phyloP scores from a whole-genome alignment of 176 grass and related monocot species.

The Triticum timopheevii region DNA sequence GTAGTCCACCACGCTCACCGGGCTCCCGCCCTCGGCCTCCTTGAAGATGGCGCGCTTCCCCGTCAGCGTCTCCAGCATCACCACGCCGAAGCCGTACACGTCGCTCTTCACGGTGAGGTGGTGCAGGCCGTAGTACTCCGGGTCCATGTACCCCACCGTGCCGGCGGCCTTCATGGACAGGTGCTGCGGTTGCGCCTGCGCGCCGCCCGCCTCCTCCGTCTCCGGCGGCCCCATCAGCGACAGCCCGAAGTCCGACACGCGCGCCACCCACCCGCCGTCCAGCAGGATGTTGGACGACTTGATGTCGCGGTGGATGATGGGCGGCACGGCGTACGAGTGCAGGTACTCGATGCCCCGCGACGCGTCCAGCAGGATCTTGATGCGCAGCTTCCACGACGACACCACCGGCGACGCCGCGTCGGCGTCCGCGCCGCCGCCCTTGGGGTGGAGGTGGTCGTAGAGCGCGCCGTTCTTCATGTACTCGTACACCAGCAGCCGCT shows the following conservation, averaged over 20 bases:
- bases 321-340: conserved; percentile 95
- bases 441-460: conserved; percentile 84
- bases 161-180: conserved; percentile 62
- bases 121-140: conserved; percentile 92
- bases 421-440: background rate
- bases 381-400: conserved; percentile 77
- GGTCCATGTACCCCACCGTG: conserved; percentile 98
- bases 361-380: conserved; percentile 85
- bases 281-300: conserved; percentile 97
- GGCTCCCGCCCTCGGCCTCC: conserved; percentile 52
- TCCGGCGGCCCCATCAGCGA: conserved; percentile 61
- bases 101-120: conserved; percentile 95
- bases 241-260: conserved; percentile 92
- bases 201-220: background rate
- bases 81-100: conserved; percentile 89
- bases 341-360: conserved; percentile 90
- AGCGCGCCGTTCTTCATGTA: conserved; percentile 97
- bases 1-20: conserved; percentile 70
- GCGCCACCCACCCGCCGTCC: conserved; percentile 63
- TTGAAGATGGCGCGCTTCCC: conserved; percentile 76
- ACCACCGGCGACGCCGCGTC: conserved; percentile 37
- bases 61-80: conserved; percentile 83
- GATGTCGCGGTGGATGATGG: conserved; percentile 98
- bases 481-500: conserved; percentile 90
- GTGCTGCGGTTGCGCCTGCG: background rate